Conservation (phyloP, 2,329 filamentous ascomycete species). For the Sarocladiaceae sp. region DNA sequence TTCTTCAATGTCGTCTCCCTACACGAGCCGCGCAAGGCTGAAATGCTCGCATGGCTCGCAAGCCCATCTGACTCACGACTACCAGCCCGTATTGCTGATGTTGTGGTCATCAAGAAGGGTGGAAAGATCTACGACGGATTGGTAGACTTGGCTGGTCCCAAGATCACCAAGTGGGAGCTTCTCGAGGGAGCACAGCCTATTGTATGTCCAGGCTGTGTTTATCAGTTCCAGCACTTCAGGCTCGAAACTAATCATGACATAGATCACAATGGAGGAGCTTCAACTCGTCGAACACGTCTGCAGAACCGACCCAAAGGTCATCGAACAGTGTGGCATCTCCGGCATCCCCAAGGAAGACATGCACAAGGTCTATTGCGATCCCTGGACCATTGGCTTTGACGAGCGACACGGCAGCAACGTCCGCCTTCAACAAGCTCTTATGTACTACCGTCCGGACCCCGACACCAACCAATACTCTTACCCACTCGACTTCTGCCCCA, state of each 20-base stretch:
- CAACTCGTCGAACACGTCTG: conserved; percentile 72
- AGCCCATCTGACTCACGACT: conserved; percentile 55
- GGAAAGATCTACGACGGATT: conserved; percentile 81
- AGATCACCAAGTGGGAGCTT: conserved; percentile 70
- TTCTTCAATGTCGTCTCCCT: conserved; percentile 85
- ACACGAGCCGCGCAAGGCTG: conserved; percentile 78
- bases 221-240: neutral
- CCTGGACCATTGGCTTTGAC: conserved; percentile 94
- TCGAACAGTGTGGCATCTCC: conserved; percentile 81
- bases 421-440: conserved; percentile 84
- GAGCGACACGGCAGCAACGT: conserved; percentile 77
- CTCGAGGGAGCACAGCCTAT: conserved; percentile 78
- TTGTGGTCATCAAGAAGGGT: conserved; percentile 74
- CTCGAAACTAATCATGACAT: conserved; percentile 11
- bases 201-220: conserved; percentile 36
- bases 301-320: conserved; percentile 77
- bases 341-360: conserved; percentile 82
- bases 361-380: conserved; percentile 95
- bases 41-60: conserved; percentile 77
- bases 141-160: conserved; percentile 64
- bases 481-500: conserved; percentile 90
- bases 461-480: conserved; percentile 90
- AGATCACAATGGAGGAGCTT: conserved; percentile 91
- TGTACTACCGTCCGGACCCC: conserved; percentile 86
- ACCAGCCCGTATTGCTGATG: conserved; percentile 71